These are phyloP conservation scores for Phytopythium sindhum DNA, from an alignment of 352 stramenopile species.

Conservation along the genomic window DNA sequence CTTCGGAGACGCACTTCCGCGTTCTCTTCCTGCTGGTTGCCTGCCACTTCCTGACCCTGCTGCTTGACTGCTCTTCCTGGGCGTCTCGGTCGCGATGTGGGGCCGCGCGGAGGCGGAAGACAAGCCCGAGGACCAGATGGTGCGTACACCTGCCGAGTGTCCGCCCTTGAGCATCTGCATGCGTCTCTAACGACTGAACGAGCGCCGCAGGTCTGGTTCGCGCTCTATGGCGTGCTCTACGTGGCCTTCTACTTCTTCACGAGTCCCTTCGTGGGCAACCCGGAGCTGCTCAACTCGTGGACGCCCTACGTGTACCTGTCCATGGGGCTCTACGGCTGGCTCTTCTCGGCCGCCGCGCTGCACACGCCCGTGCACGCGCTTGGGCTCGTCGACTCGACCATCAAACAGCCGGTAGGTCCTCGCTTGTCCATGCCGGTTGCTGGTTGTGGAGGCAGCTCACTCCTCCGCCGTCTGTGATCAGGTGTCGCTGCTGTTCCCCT, in stretches of 20 bases:
- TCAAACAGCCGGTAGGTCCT: conserved; percentile 75
- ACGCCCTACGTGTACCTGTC: conserved; percentile 87
- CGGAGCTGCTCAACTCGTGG: conserved; percentile 81
- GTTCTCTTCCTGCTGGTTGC: not conserved
- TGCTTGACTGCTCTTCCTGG: not conserved
- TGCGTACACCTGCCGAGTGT: conserved; percentile 8
- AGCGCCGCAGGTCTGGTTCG: conserved; percentile 68
- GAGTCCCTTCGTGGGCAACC: conserved; percentile 82
- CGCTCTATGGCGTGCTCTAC: conserved; percentile 76
- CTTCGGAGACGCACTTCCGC: too few species aligned
- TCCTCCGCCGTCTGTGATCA: conserved; percentile 4
- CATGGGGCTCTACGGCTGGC: conserved; percentile 84
- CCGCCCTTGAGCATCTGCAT: too few species aligned
- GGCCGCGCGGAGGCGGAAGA: not conserved
- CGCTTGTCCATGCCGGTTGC: not conserved
- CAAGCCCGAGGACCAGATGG: conserved; percentile 37
- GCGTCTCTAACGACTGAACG: not conserved
- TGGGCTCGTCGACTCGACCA: conserved; percentile 70
- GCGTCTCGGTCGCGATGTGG: not conserved
- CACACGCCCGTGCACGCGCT: conserved; percentile 72
- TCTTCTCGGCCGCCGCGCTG: conserved; percentile 68
- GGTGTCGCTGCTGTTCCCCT: conserved; percentile 84
- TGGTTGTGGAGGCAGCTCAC: too few species aligned
- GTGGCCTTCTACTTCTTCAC: conserved; percentile 89
- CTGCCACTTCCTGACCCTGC: too few species aligned